A percentile compares a stretch with the other conserved stretches of the same genome.
These are phyloP conservation scores for Dendryphion nanum DNA, from an alignment of 2,329 filamentous ascomycete genomes.

Conservation along the genomic window DNA sequence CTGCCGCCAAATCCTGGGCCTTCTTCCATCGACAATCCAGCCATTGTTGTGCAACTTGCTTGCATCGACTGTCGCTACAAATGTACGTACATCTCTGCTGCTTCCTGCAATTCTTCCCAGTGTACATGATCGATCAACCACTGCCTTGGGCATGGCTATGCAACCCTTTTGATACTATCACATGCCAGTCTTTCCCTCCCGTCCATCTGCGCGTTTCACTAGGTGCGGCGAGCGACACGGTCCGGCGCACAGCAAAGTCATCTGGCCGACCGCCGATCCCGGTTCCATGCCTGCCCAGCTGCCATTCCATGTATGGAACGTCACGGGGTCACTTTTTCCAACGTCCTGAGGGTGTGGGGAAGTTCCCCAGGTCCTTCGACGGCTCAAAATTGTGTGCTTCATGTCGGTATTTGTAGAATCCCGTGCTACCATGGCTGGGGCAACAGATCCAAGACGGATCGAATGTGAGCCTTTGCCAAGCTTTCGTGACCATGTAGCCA, in stretches of 20 bases:
- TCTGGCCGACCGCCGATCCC: conserved; percentile 16
- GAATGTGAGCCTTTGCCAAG: no score
- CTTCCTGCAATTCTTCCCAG: conserved; percentile 12
- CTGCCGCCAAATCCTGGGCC: conserved; percentile 23
- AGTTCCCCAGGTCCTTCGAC: no score
- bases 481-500: no score
- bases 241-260: conserved; percentile 28
- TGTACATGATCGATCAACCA: background rate
- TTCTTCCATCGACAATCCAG: conserved; percentile 15
- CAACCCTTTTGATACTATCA: conserved; percentile 16
- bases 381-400: no score
- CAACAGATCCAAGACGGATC: no score
- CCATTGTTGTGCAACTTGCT: conserved; percentile 4
- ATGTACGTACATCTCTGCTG: conserved; percentile 1
- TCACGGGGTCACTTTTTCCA: conserved; percentile 17
- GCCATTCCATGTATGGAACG: conserved; percentile 21
- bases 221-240: conserved; percentile 26
- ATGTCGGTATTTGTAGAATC: no score
- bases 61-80: background rate
- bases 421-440: no score
- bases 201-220: conserved; percentile 19
- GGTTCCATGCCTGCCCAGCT: conserved; percentile 3
- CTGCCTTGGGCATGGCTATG: conserved; percentile 1
- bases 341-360: background rate
- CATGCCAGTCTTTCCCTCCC: conserved; percentile 20